Percentiles rank a stretch among this genome's conserved stretches.
Evolutionary conservation across 1,284 basidiomycete species (phyloP).

Genomic region (Cutaneotrichosporon cutaneum): DNA sequence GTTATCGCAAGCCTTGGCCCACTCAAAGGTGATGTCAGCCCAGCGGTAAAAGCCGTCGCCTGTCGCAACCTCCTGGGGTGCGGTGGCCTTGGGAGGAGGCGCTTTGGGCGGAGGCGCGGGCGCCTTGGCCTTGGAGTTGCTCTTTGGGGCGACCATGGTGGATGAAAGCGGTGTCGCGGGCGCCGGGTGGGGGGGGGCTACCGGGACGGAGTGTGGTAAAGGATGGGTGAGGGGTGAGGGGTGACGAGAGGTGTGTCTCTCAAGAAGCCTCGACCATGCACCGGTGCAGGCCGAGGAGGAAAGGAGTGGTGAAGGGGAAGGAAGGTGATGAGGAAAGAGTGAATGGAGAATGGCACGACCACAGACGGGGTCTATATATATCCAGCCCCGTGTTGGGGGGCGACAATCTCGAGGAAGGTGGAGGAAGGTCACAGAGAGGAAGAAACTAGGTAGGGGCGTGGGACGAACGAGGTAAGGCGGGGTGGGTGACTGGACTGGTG

Average conservation of each 20-base stretch:
- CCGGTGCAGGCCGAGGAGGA: not conserved
- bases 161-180: too few species aligned
- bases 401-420: not conserved
- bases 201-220: not conserved
- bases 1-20: constrained; percentile 26
- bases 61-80: constrained; percentile 20
- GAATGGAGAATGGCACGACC: not conserved
- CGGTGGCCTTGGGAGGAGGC: not conserved
- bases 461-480: not conserved
- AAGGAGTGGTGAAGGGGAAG: not conserved
- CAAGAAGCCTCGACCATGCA: not conserved
- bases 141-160: not conserved
- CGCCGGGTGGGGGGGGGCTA: not conserved
- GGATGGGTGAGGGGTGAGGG: not conserved
- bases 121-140: not conserved
- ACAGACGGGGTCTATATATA: not conserved
- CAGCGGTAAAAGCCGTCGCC: constrained; percentile 43
- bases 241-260: not conserved
- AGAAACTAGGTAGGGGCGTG: too few species aligned
- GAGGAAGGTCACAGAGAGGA: too few species aligned
- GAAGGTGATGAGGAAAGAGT: not conserved
- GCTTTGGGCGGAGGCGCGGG: not conserved
- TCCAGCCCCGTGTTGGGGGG: not conserved
- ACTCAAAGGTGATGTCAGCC: constrained; percentile 43
- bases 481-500: too few species aligned